A percentile compares a stretch with the other conserved stretches of the same genome.
Evolutionary conservation across 352 stramenopile species (phyloP).

Genomic region (Phytophthora cryptogea): DNA sequence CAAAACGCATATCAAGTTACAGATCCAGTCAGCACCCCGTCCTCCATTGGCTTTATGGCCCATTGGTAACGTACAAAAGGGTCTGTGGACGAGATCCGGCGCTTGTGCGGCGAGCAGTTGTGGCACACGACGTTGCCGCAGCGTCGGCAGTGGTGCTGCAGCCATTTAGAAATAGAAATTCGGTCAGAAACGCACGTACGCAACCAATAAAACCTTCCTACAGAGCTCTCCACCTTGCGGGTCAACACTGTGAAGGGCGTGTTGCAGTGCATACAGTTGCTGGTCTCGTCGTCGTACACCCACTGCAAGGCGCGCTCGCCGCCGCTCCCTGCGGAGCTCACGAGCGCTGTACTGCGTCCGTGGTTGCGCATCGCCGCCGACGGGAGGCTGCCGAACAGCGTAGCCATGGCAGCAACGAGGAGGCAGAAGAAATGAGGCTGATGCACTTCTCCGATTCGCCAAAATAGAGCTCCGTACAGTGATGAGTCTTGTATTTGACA

Average conservation of each 20-base stretch:
- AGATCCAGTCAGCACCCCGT: constrained; percentile 5
- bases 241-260: constrained; percentile 83
- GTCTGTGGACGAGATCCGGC: constrained; percentile 78
- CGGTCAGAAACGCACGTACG: background rate
- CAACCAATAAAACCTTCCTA: too few relatives aligned
- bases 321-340: constrained; percentile 26
- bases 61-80: constrained; percentile 64
- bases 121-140: constrained; percentile 87
- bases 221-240: constrained; percentile 53
- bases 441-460: constrained; percentile 4
- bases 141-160: constrained; percentile 79
- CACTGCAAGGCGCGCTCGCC: constrained; percentile 75
- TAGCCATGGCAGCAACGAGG: constrained; percentile 47
- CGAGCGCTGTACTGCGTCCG: constrained; percentile 45
- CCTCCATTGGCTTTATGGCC: background rate
- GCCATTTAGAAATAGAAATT: constrained; percentile 7
- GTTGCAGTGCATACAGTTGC: constrained; percentile 90
- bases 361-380: constrained; percentile 59
- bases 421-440: constrained; percentile 8
- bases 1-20: constrained; percentile 5
- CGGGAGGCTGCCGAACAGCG: constrained; percentile 74
- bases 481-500: too few relatives aligned
- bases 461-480: background rate
- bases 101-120: constrained; percentile 88
- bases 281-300: constrained; percentile 85